Evolutionary conservation across 202 grass and related monocot genomes (phyloP).

Genomic region (Cymbopogon flexuosus): DNA sequence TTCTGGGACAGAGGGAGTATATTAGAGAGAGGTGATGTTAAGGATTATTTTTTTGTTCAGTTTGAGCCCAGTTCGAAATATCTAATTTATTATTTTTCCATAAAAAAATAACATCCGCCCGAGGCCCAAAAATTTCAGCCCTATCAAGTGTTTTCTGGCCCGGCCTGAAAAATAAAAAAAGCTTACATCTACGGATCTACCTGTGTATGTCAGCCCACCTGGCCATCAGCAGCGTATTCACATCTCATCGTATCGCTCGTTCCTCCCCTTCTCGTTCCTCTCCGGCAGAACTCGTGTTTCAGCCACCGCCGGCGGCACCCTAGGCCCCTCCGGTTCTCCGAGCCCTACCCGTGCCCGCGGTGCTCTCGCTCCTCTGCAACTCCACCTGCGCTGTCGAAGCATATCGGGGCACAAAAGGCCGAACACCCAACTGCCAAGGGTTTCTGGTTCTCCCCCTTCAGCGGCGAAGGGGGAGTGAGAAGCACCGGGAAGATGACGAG

Average conservation of each 20-base stretch:
- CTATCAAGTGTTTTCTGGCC: not conserved
- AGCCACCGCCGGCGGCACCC: not conserved
- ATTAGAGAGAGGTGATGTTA: no score
- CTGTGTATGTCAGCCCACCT: not conserved
- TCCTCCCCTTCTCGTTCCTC: not conserved
- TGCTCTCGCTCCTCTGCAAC: not conserved
- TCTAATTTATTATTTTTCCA: no score
- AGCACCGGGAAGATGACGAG: conserved; percentile 47
- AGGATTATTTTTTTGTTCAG: no score
- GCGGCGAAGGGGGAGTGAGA: not conserved
- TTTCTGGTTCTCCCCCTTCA: not conserved
- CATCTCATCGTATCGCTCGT: not conserved
- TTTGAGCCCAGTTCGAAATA: no score
- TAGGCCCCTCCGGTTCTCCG: not conserved
- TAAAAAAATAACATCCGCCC: no score
- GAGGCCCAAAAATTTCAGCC: not conserved
- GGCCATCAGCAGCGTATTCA: not conserved
- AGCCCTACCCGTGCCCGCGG: not conserved
- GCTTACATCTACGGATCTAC: no score
- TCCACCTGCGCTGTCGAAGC: not conserved
- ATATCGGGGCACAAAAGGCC: not conserved
- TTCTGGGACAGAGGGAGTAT: no score
- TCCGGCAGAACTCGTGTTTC: not conserved
- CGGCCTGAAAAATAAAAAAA: no score
- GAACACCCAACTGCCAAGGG: not conserved